These are phyloP conservation scores for Kluyveromyces marxianus DNA, from an alignment of 1,139 yeast genomes.

Conservation along the genomic window DNA sequence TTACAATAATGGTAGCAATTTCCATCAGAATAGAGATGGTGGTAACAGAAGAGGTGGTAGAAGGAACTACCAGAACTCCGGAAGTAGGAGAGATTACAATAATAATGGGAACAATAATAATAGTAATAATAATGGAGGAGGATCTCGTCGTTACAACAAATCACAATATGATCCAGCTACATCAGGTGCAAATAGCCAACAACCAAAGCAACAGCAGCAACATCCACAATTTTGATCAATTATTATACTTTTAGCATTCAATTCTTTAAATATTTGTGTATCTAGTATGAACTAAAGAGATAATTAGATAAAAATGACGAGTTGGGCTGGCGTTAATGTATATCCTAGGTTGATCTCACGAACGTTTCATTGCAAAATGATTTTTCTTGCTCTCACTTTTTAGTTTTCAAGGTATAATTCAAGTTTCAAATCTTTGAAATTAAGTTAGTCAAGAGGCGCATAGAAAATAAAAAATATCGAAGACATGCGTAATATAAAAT, in stretches of 20 bases:
- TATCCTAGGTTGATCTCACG: too few relatives aligned
- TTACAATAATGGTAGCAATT: conserved; percentile 12
- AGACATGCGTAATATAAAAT: too few relatives aligned
- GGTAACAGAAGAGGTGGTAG: conserved; percentile 20
- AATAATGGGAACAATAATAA: conserved; percentile 6
- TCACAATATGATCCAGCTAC: conserved; percentile 3
- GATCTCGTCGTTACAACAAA: conserved; percentile 5
- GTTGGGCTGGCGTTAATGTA: too few relatives aligned
- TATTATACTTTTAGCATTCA: not conserved
- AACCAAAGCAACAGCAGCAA: not conserved
- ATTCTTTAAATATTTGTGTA: conserved; percentile 1
- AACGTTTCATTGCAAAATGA: too few relatives aligned
- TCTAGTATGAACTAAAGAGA: not conserved
- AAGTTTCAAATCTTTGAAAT: too few relatives aligned
- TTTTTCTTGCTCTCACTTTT: not conserved
- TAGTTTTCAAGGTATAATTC: too few relatives aligned
- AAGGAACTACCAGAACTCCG: conserved; percentile 12
- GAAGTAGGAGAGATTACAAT: conserved; percentile 12
- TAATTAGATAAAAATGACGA: too few relatives aligned
- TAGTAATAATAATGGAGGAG: conserved; percentile 3
- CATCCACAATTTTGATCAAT: not conserved
- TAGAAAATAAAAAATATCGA: too few relatives aligned
- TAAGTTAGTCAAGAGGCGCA: too few relatives aligned
- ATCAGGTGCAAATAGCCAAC: not conserved
- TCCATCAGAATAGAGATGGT: conserved; percentile 12